Conservation (phyloP, 805 yeast species). For the Vanderwaltozyma verrucispora region DNA sequence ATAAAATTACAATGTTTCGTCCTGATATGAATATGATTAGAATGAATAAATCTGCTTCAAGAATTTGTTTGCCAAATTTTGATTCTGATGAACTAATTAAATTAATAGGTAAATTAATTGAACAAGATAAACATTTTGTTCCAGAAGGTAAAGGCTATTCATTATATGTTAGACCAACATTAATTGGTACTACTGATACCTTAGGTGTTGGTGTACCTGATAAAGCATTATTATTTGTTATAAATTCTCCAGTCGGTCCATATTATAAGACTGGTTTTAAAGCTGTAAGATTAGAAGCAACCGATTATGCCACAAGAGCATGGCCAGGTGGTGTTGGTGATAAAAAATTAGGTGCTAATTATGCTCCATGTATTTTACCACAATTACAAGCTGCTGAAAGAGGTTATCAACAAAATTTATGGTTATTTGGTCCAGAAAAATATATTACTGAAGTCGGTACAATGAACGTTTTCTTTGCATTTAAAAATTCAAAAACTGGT, state of each 20-base stretch:
- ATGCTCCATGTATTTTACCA: constrained; percentile 90
- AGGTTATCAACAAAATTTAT: constrained; percentile 91
- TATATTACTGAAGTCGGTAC: constrained; percentile 93
- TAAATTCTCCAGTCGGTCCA: constrained; percentile 95
- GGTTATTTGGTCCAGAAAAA: constrained; percentile 88
- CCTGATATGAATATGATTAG: constrained; percentile 85
- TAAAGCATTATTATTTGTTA: constrained; percentile 71
- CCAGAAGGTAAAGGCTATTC: constrained; percentile 85
- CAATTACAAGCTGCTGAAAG: constrained; percentile 78
- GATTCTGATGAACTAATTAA: constrained; percentile 67
- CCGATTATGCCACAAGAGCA: constrained; percentile 91
- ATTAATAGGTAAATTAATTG: constrained; percentile 62
- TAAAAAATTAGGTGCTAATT: constrained; percentile 92
- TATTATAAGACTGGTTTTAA: constrained; percentile 94
- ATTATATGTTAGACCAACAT: constrained; percentile 83
- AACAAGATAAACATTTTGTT: constrained; percentile 62
- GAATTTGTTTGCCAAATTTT: constrained; percentile 82
- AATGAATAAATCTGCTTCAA: constrained; percentile 79
- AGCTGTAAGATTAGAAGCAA: constrained; percentile 88
- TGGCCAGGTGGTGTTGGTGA: constrained; percentile 99
- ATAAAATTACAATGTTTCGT: constrained; percentile 72
- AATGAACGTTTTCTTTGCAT: constrained; percentile 87
- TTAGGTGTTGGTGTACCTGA: constrained; percentile 79
- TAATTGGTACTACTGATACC: constrained; percentile 84
- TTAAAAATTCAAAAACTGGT: constrained; percentile 59